Conservation (phyloP, 805 yeast genomes). For the Hanseniaspora meyeri region DNA sequence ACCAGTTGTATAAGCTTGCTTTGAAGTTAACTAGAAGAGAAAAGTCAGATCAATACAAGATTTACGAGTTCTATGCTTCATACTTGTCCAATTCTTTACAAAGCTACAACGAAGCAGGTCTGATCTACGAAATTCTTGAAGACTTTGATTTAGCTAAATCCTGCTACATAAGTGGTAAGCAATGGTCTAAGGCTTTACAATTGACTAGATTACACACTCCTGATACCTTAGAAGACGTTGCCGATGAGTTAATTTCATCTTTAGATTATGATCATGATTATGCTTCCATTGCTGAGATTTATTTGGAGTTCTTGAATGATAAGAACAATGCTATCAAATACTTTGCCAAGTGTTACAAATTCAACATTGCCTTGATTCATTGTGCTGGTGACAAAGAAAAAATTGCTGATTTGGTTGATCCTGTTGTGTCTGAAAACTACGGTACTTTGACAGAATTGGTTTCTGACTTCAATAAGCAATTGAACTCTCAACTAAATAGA, state of each 20-base stretch:
- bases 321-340: constrained; percentile 49
- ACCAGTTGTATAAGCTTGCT: constrained; percentile 59
- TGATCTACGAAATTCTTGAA: constrained; percentile 59
- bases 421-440: constrained; percentile 74
- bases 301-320: constrained; percentile 48
- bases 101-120: constrained; percentile 61
- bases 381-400: constrained; percentile 33
- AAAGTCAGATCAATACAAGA: constrained; percentile 37
- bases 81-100: constrained; percentile 40
- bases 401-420: constrained; percentile 51
- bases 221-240: constrained; percentile 34
- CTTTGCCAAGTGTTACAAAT: constrained; percentile 64
- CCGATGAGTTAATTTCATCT: constrained; percentile 47
- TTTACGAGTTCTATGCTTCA: constrained; percentile 53
- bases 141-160: constrained; percentile 51
- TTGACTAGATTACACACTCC: constrained; percentile 36
- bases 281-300: constrained; percentile 68
- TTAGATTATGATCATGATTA: constrained; percentile 61
- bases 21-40: constrained; percentile 50
- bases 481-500: constrained; percentile 69
- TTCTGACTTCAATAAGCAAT: constrained; percentile 86
- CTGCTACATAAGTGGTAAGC: constrained; percentile 53
- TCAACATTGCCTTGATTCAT: constrained; percentile 55
- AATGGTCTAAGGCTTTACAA: constrained; percentile 76
- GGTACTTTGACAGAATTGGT: constrained; percentile 75